Percentiles rank a stretch among this genome's conserved stretches.
Conservation (phyloP, 2,329 filamentous ascomycete species). For the Trichoderma sp. region DNA sequence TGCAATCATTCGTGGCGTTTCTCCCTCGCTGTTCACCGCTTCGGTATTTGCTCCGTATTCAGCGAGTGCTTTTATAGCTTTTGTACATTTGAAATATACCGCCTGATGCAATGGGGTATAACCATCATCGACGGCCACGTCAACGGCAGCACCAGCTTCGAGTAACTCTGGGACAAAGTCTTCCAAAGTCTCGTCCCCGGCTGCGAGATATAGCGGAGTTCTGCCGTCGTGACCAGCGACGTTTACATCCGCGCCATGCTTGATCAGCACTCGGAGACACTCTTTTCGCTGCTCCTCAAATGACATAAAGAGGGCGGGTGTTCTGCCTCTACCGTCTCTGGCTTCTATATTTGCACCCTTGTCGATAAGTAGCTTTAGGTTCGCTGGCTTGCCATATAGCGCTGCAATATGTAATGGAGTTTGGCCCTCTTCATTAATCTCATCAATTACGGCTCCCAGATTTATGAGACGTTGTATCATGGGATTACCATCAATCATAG, state of each 20-base stretch:
- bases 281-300: background rate
- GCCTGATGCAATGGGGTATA: background rate
- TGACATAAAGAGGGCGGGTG: too few relatives aligned
- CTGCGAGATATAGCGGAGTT: background rate
- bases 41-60: background rate
- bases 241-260: background rate
- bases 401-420: background rate
- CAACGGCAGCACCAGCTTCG: background rate
- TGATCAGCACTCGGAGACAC: background rate
- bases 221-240: background rate
- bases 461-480: background rate
- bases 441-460: background rate
- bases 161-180: background rate
- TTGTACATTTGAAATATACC: rapidly evolving
- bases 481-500: background rate
- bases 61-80: background rate
- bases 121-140: background rate
- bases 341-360: background rate
- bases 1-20: background rate
- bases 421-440: background rate
- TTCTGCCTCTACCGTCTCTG: background rate
- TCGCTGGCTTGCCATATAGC: background rate
- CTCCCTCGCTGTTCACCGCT: background rate
- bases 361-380: background rate
- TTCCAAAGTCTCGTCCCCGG: background rate